phyloP scores from a whole-genome alignment of 192 early-diverging fungal species.

The Dissophora globulifera region DNA sequence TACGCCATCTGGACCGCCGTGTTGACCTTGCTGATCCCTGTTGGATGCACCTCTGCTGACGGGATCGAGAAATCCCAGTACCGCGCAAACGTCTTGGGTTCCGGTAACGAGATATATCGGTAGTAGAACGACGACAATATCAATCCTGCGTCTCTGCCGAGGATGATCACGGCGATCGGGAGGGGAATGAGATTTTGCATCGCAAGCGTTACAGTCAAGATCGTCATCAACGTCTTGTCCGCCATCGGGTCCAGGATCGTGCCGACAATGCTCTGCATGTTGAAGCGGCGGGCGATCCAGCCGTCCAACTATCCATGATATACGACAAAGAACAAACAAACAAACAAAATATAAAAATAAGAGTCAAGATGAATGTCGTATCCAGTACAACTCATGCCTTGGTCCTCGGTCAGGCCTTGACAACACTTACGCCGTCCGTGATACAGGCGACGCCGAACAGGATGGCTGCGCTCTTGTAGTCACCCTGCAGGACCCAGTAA shows the following conservation, averaged over 20 bases:
- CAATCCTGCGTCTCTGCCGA: slow-evolving; percentile 87
- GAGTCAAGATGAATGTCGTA: too few species aligned
- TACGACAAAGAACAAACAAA: too few species aligned
- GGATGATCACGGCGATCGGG: slow-evolving; percentile 81
- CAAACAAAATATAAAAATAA: too few species aligned
- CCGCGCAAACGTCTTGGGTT: slow-evolving; percentile 83
- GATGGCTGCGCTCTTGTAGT: slow-evolving; percentile 76
- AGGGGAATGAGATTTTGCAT: slow-evolving; percentile 78
- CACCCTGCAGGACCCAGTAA: slow-evolving; percentile 81
- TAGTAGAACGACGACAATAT: slow-evolving; percentile 82
- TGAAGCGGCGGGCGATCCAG: slow-evolving; percentile 87
- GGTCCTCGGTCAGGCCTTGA: too few species aligned
- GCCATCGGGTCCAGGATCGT: slow-evolving; percentile 93
- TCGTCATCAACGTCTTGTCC: slow-evolving; percentile 94
- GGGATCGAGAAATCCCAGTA: slow-evolving; percentile 93
- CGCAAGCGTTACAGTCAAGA: slow-evolving; percentile 81
- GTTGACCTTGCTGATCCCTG: slow-evolving; percentile 89
- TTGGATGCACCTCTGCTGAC: slow-evolving; percentile 91
- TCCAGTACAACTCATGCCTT: too few species aligned
- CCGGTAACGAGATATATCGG: slow-evolving; percentile 87
- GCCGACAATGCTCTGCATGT: slow-evolving; percentile 87
- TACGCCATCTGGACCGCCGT: slow-evolving; percentile 87
- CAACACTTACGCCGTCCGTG: slow-evolving; percentile 77
- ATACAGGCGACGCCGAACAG: slow-evolving; percentile 84
- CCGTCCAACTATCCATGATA: slow-evolving; percentile 76